These are phyloP conservation scores for Moniliophthora roreri DNA, from an alignment of 1,284 basidiomycete genomes.

Conservation along the genomic window DNA sequence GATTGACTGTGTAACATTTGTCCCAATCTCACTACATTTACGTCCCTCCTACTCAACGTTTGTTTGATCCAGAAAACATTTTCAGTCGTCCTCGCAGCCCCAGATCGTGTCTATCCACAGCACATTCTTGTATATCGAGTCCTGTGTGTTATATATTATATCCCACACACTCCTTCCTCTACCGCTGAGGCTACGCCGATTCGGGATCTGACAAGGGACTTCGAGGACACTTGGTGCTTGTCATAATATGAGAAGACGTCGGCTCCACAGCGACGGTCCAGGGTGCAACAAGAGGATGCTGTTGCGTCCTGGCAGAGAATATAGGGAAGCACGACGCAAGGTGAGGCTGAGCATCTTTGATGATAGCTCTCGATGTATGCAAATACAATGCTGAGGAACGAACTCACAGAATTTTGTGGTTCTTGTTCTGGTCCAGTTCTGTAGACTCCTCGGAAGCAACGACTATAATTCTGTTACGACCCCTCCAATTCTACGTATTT, in stretches of 20 bases:
- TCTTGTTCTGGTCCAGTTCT: too few species aligned
- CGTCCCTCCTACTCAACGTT: slow-evolving; percentile 13
- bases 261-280: slow-evolving; percentile 9
- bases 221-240: slow-evolving; percentile 52
- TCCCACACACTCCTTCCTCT: slow-evolving; percentile 29
- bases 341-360: slow-evolving; percentile 20
- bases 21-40: slow-evolving; percentile 5
- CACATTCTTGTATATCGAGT: slow-evolving; percentile 35
- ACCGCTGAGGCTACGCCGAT: slow-evolving; percentile 23
- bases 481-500: too few species aligned
- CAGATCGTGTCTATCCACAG: slow-evolving; percentile 32
- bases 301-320: slow-evolving; percentile 46
- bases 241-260: slow-evolving; percentile 26
- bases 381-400: too few species aligned
- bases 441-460: too few species aligned
- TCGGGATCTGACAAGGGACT: slow-evolving; percentile 42
- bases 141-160: slow-evolving; percentile 51
- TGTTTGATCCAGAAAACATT: slow-evolving; percentile 7
- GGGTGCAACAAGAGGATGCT: slow-evolving; percentile 14
- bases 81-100: not conserved
- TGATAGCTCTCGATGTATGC: too few species aligned
- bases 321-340: slow-evolving; percentile 49
- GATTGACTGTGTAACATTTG: slow-evolving; percentile 44
- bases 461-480: too few species aligned
- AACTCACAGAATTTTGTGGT: too few species aligned